Base-by-base conservation (phyloP, 257 asterid genomes). In the Solanum tarijense region DNA sequence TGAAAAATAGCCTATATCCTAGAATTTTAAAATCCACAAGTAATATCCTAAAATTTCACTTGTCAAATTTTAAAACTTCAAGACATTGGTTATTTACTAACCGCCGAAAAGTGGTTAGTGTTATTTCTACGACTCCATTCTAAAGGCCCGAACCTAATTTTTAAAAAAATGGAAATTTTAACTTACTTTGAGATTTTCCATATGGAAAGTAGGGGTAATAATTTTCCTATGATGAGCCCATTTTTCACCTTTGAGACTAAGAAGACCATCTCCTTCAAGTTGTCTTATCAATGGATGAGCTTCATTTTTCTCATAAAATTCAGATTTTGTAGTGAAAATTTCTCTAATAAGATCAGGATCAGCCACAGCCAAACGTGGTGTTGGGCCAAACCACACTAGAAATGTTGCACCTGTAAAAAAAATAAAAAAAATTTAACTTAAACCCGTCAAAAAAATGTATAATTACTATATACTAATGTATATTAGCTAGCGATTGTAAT, bases 171-270 rank as follows among this genome's bases (percentile, higher is more conserved):
- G 12, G 71, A 5, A 27, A 9, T 18, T 65, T 84, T 2, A 16
- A 43, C 91, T 87, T 86, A 92, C 94, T 89, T 90, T 92, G 25
- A 92, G 91, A 87, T 92, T 92, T 79, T 92, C 93, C 93, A 90
- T 89, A 74, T 92, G 93, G 89, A 92, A 92, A 34, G 93, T 92
- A 10, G 94, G 94, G 7, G 94, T 89, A 46, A 92, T 92, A 73
- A 92, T 92, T 90, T 92, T 92, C 38, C 94, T 83, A 46, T 92
- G 94, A 87, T 89, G 93, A 87, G 93, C 93, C 93, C 93, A 92
- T 89, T 90, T 92, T 83, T 90, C 94, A 32, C 93, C 93, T 55
- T 90, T 92, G 85, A 92, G 93, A 85, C 94, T 92, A 20, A 92
- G 88, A 43, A 90, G 84, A 6, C 94, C 94, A 43, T 92, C 91